phyloP scores from a whole-genome alignment of 129 eudicot genomes.

The Ambrosia trifida region DNA sequence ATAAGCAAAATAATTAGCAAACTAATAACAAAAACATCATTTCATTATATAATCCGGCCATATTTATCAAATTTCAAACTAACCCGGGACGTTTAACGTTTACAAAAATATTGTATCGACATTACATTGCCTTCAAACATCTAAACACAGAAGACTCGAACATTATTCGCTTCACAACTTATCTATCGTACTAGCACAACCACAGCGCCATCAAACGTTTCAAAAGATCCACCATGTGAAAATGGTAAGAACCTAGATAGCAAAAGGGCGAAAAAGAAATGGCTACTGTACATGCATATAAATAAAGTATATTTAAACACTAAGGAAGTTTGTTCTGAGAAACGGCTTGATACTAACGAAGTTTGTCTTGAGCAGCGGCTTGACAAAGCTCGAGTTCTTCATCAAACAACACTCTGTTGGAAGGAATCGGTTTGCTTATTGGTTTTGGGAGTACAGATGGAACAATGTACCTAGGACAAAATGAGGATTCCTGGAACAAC shows the following conservation, averaged over 20 bases:
- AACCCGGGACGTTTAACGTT: too few species aligned
- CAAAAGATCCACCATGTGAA: neutral
- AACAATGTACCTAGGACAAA: constrained; percentile 58
- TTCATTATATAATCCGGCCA: too few species aligned
- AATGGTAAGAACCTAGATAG: constrained; percentile 15
- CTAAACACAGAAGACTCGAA: constrained; percentile 12
- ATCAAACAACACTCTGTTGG: constrained; percentile 76
- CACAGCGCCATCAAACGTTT: constrained; percentile 20
- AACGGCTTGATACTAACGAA: constrained; percentile 90
- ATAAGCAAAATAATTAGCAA: too few species aligned
- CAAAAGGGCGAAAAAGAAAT: constrained; percentile 11
- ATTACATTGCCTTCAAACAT: neutral
- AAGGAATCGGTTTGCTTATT: constrained; percentile 63
- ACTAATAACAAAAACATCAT: too few species aligned
- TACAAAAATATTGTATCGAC: too few species aligned
- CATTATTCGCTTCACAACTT: constrained; percentile 23
- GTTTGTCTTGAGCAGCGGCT: constrained; percentile 95
- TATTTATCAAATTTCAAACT: too few species aligned
- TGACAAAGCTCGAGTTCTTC: constrained; percentile 84
- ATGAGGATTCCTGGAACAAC: constrained; percentile 71
- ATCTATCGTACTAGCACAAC: neutral
- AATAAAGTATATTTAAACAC: constrained; percentile 9
- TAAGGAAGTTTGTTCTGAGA: constrained; percentile 90
- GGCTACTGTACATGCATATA: constrained; percentile 35
- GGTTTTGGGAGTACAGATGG: constrained; percentile 64